A percentile compares a stretch with the other conserved stretches of the same genome.
phyloP scores from a whole-genome alignment of 1,284 basidiomycete species.

The Cryptococcus depauperatus region DNA sequence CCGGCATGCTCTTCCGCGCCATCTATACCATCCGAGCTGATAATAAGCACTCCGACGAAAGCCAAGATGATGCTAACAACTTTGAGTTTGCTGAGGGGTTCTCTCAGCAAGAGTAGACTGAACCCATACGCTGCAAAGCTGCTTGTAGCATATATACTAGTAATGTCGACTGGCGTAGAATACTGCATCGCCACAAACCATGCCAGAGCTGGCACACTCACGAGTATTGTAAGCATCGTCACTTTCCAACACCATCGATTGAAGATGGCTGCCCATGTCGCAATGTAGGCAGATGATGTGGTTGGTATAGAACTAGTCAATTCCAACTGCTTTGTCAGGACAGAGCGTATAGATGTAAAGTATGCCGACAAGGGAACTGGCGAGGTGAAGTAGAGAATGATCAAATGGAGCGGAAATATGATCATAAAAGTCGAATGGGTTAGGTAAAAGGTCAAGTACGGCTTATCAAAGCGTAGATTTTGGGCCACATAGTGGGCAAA shows the following conservation, averaged over 20 bases:
- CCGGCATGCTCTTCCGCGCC: slow-evolving; percentile 12
- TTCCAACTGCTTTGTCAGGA: slow-evolving; percentile 20
- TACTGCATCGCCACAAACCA: slow-evolving; percentile 40
- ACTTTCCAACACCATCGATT: slow-evolving; percentile 22
- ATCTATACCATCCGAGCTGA: slow-evolving; percentile 31
- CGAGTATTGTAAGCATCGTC: slow-evolving; percentile 27
- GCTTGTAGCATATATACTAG: slow-evolving; percentile 37
- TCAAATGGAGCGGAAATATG: slow-evolving; percentile 38
- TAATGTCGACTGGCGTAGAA: slow-evolving; percentile 35
- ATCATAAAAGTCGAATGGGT: slow-evolving; percentile 42
- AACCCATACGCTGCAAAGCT: slow-evolving; percentile 41
- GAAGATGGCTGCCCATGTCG: slow-evolving; percentile 24
- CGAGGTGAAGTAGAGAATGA: slow-evolving; percentile 15
- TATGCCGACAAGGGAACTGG: slow-evolving; percentile 11
- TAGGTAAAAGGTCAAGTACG: slow-evolving; percentile 45
- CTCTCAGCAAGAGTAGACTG: slow-evolving; percentile 35
- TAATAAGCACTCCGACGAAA: slow-evolving; percentile 39
- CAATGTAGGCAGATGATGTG: background rate
- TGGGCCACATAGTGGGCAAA: slow-evolving; percentile 31
- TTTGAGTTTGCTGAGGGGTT: slow-evolving; percentile 33
- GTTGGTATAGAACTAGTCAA: background rate
- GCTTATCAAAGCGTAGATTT: slow-evolving; percentile 33
- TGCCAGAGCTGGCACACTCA: slow-evolving; percentile 31
- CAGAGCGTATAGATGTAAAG: slow-evolving; percentile 12
- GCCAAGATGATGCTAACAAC: slow-evolving; percentile 37